These are phyloP conservation scores for Bipolaris oryzae DNA, from an alignment of 2,329 filamentous ascomycete species.

Conservation along the genomic window DNA sequence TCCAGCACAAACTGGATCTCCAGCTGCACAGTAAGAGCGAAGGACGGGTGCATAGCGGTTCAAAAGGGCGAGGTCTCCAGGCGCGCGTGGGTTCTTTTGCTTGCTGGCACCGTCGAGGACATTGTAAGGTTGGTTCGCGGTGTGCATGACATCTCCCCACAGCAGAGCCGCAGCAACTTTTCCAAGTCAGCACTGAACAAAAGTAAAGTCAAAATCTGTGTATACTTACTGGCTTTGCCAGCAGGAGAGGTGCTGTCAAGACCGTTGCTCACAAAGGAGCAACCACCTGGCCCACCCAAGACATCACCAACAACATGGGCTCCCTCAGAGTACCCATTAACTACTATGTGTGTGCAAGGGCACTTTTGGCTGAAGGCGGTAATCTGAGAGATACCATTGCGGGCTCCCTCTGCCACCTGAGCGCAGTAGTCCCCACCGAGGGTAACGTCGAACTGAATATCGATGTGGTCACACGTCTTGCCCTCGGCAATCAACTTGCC, in stretches of 20 bases:
- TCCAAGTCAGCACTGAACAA: not conserved
- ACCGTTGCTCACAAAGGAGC: constrained; percentile 20
- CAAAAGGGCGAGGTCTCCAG: constrained; percentile 22
- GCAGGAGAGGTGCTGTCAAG: constrained; percentile 26
- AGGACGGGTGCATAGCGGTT: constrained; percentile 55
- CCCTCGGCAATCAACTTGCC: constrained; percentile 27
- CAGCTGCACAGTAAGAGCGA: constrained; percentile 66
- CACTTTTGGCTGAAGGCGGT: constrained; percentile 62
- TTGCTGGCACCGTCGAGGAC: constrained; percentile 25
- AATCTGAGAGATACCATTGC: constrained; percentile 47
- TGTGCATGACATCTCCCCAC: constrained; percentile 31
- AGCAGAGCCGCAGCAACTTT: constrained; percentile 26
- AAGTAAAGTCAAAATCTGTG: not conserved
- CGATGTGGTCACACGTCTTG: constrained; percentile 32
- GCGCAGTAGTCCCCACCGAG: constrained; percentile 23
- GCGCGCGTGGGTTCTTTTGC: constrained; percentile 18
- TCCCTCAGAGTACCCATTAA: constrained; percentile 66
- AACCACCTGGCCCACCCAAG: constrained; percentile 55
- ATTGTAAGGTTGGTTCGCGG: constrained; percentile 32
- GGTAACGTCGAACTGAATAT: constrained; percentile 26
- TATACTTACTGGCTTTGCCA: constrained; percentile 28
- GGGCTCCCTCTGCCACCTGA: constrained; percentile 27
- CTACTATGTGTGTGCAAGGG: constrained; percentile 60
- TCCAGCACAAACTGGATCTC: constrained; percentile 68
- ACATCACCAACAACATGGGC: constrained; percentile 65